Evolutionary conservation across 192 early-diverging fungal genomes (phyloP), one percentile per base, ranked within the genome.

Genomic region (Entophlyctis luteolus): DNA sequence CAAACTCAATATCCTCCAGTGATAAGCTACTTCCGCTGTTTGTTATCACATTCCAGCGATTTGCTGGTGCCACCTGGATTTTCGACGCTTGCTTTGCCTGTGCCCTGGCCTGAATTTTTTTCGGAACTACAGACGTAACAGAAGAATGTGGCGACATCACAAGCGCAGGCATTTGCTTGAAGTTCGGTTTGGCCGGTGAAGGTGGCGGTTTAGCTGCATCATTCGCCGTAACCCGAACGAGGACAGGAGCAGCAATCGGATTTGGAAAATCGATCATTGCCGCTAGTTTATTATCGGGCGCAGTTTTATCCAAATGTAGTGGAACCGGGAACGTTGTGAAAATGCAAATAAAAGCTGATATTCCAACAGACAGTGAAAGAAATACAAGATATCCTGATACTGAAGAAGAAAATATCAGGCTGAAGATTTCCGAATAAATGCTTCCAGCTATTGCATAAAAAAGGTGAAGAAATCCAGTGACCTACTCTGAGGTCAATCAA

Each of bases 401-500:
- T 31, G 32, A 39, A 5, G 28, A 16, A n/a, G 20, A 34, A 36
- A 50, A 77, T 8, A 39, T 48, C 8, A 23, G 6, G 12, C n/a
- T 25, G 23, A 39, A 62, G 27, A 77, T 52, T 50, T 66, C 60
- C 4, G 62, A 28, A 59, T 69, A 77, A 42, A 77, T 46, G 12
- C 47, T 70, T 5, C 67, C 75, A 14, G 68, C 47, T 8, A 77
- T 42, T 10, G 71, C 71, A 53, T 77, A 77, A 42, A 70, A 77
- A 18, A 77, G 52, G 0, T 69, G 49, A 16, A 77, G 38, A n/a
- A 73, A 38, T 4, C 75, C 75, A 12, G 48, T 58, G 14, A 73
- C 58, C 54, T 55, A 12, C 10, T 12, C n/a, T 45, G 10, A n/a
- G 10, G 10, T 45, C 10, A 12, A 45, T 12, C n/a, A 45, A 45